Conservation (phyloP, 768 basidiomycete species). For the Tephrocybe sp. region DNA sequence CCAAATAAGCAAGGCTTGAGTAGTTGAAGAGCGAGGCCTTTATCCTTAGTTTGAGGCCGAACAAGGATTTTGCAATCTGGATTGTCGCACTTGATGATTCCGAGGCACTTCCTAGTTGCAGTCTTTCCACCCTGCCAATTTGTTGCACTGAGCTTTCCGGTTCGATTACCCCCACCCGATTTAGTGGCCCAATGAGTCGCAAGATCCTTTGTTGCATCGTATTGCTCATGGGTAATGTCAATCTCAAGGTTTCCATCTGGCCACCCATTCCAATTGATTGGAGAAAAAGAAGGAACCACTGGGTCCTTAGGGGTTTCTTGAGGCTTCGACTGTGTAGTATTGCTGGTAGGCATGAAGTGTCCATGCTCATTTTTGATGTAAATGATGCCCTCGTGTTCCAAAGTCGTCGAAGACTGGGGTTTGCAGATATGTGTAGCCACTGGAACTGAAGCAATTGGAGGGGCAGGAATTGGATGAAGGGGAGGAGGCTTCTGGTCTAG, state of each 20-base stretch:
- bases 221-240: constrained; percentile 13
- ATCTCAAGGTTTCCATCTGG: constrained; percentile 18
- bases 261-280: constrained; percentile 21
- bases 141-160: background rate
- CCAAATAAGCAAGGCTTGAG: background rate
- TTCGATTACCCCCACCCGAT: constrained; percentile 13
- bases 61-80: background rate
- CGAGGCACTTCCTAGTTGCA: background rate
- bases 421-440: too few species aligned
- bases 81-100: constrained; percentile 9
- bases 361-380: background rate
- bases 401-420: too few species aligned
- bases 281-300: too few species aligned
- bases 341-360: background rate
- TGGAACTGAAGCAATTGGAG: too few species aligned
- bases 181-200: constrained; percentile 18
- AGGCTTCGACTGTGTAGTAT: too few species aligned
- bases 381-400: too few species aligned
- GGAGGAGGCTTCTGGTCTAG: too few species aligned
- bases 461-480: too few species aligned
- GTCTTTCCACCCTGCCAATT: background rate
- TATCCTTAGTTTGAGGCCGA: background rate
- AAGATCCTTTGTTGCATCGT: constrained; percentile 7
- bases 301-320: too few species aligned
- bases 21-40: background rate